Evolutionary conservation across 192 early-diverging fungal genomes (phyloP).

Genomic region (Coemansia sp.): DNA sequence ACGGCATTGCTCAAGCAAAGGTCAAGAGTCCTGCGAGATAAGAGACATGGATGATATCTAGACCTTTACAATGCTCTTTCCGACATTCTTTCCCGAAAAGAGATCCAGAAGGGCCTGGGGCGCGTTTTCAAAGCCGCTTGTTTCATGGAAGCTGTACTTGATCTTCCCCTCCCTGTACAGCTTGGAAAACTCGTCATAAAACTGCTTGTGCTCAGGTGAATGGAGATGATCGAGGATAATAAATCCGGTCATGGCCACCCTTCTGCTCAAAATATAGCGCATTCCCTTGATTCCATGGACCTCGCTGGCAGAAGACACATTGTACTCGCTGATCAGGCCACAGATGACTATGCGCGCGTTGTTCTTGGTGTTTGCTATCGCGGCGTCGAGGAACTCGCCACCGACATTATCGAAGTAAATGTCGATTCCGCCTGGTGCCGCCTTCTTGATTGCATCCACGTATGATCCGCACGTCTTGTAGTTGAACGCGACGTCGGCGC

Average conservation of each 20-base stretch:
- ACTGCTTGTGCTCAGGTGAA: slow-evolving; percentile 48
- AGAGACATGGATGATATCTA: too few relatives aligned
- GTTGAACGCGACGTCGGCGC: slow-evolving; percentile 87
- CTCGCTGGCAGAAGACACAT: slow-evolving; percentile 45
- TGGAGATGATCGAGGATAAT: slow-evolving; percentile 57
- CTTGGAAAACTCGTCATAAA: slow-evolving; percentile 57
- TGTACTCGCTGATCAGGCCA: slow-evolving; percentile 78
- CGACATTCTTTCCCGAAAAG: slow-evolving; percentile 67
- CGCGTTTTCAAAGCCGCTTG: slow-evolving; percentile 66
- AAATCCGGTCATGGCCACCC: slow-evolving; percentile 65
- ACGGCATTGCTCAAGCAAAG: too few relatives aligned
- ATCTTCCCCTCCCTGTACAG: slow-evolving; percentile 63
- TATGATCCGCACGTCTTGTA: slow-evolving; percentile 73
- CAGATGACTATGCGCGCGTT: slow-evolving; percentile 68
- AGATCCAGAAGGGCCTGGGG: slow-evolving; percentile 62
- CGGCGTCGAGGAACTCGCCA: slow-evolving; percentile 76
- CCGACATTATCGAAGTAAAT: slow-evolving; percentile 86
- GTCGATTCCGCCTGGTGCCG: slow-evolving; percentile 78
- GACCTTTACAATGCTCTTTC: slow-evolving; percentile 62
- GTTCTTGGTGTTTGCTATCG: slow-evolving; percentile 59
- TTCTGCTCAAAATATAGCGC: slow-evolving; percentile 55
- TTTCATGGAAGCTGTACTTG: slow-evolving; percentile 57
- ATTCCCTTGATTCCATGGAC: slow-evolving; percentile 61
- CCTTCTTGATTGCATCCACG: slow-evolving; percentile 55
- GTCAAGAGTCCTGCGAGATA: too few relatives aligned